These are phyloP conservation scores for Aspergillus sclerotioniger DNA, from an alignment of 495 filamentous ascomycete genomes.

Conservation along the genomic window DNA sequence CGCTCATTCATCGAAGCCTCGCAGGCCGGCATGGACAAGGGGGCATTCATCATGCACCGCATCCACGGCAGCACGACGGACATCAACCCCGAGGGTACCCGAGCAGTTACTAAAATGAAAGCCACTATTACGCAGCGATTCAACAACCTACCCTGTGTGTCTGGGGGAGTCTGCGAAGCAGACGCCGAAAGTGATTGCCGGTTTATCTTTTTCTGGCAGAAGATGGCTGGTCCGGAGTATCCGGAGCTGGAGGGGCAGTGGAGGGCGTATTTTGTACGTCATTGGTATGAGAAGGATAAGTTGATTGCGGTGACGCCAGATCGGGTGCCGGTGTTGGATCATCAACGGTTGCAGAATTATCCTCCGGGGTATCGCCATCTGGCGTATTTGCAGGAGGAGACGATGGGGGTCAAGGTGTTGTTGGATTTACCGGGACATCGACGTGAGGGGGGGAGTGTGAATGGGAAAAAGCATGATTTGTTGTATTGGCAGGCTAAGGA, in stretches of 20 bases:
- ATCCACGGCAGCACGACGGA: slow-evolving; percentile 59
- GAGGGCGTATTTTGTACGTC: slow-evolving; percentile 59
- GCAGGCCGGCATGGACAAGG: slow-evolving; percentile 56
- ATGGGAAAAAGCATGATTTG: slow-evolving; percentile 46
- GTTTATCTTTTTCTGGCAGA: slow-evolving; percentile 62
- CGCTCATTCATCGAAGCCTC: slow-evolving; percentile 59
- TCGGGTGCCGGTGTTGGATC: slow-evolving; percentile 46
- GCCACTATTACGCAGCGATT: slow-evolving; percentile 69
- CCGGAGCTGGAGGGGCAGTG: slow-evolving; percentile 35
- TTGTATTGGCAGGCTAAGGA: slow-evolving; percentile 45
- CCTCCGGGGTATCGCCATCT: slow-evolving; percentile 60
- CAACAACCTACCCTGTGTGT: slow-evolving; percentile 8
- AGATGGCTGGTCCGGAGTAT: no score
- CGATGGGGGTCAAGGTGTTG: slow-evolving; percentile 42
- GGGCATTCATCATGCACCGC: slow-evolving; percentile 68
- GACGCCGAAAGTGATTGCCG: slow-evolving; percentile 64
- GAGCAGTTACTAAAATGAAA: slow-evolving; percentile 72
- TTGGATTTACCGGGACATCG: slow-evolving; percentile 48
- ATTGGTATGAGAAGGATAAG: slow-evolving; percentile 72
- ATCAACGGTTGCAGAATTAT: slow-evolving; percentile 46
- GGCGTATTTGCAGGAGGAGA: slow-evolving; percentile 48
- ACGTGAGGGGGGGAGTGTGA: slow-evolving; percentile 36
- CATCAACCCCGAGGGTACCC: slow-evolving; percentile 39
- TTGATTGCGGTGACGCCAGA: slow-evolving; percentile 55
- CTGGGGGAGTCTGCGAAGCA: slow-evolving; percentile 44